Evolutionary conservation across 2,329 filamentous ascomycete species (phyloP).

Genomic region (Fusarium equiseti): DNA sequence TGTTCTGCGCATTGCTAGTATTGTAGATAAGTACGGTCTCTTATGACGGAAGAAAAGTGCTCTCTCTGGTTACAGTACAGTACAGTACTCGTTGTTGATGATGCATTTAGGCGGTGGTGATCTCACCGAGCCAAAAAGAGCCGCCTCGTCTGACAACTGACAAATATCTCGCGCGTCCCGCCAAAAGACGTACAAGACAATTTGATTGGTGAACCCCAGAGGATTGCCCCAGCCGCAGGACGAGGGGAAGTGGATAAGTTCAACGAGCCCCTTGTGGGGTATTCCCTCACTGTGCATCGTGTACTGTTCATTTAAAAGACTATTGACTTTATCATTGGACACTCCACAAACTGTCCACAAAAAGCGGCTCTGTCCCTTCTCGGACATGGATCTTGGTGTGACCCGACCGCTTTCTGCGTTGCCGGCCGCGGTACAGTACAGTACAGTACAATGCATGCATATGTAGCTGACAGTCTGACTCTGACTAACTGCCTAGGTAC

Average conservation of each 20-base stretch:
- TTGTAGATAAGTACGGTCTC: background rate
- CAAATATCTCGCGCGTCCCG: conserved; percentile 41
- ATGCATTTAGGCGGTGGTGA: conserved; percentile 16
- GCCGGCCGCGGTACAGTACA: conserved; percentile 32
- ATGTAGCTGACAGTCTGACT: conserved; percentile 8
- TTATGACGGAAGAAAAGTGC: background rate
- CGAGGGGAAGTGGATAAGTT: conserved; percentile 43
- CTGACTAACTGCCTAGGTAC: too few species aligned
- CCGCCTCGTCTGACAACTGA: conserved; percentile 33
- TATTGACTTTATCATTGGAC: conserved; percentile 25
- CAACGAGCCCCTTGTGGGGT: conserved; percentile 32
- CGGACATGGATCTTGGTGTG: conserved; percentile 8
- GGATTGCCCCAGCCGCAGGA: conserved; percentile 42
- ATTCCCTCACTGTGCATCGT: conserved; percentile 9
- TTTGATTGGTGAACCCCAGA: conserved; percentile 31
- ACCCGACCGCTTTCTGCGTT: conserved; percentile 33
- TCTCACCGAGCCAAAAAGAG: conserved; percentile 31
- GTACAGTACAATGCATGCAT: background rate
- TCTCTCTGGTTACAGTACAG: background rate
- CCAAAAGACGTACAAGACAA: background rate
- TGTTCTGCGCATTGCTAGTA: background rate
- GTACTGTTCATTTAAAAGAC: conserved; percentile 28
- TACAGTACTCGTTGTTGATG: background rate
- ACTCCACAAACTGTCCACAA: conserved; percentile 32
- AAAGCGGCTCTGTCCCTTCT: conserved; percentile 28